Percentiles rank a stretch among this genome's conserved stretches.
Conservation (phyloP, 2,329 filamentous ascomycete species). For the Fusarium chuoi region DNA sequence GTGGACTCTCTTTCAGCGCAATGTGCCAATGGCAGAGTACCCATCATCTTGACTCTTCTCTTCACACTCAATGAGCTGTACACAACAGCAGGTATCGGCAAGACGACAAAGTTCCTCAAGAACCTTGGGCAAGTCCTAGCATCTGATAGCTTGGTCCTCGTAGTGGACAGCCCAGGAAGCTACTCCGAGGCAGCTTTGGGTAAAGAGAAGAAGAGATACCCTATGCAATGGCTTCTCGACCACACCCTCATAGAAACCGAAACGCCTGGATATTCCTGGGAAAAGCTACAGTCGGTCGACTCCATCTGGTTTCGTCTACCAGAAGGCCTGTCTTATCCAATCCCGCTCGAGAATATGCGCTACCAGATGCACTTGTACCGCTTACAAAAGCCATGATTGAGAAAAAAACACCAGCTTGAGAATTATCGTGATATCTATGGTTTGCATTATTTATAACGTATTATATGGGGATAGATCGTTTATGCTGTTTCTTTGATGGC, state of each 20-base stretch:
- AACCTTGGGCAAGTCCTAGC: slow-evolving; percentile 69
- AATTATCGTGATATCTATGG: slow-evolving; percentile 33
- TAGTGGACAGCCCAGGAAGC: slow-evolving; percentile 92
- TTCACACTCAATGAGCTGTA: slow-evolving; percentile 98
- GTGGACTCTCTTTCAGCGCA: slow-evolving; percentile 47
- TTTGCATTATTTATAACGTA: slow-evolving; percentile 21
- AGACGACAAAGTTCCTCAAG: slow-evolving; percentile 81
- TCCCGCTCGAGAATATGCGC: slow-evolving; percentile 92
- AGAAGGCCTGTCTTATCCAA: slow-evolving; percentile 77
- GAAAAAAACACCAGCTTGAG: not conserved
- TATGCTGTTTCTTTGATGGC: slow-evolving; percentile 21
- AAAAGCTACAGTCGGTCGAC: slow-evolving; percentile 78
- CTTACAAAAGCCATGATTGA: slow-evolving; percentile 40
- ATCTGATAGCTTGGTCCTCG: slow-evolving; percentile 75
- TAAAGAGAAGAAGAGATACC: slow-evolving; percentile 74
- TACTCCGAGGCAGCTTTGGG: slow-evolving; percentile 86
- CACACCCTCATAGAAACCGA: slow-evolving; percentile 72
- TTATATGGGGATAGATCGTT: slow-evolving; percentile 5
- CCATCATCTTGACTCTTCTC: slow-evolving; percentile 79
- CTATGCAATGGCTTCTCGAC: slow-evolving; percentile 93
- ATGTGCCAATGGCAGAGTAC: slow-evolving; percentile 44
- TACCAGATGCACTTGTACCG: slow-evolving; percentile 90
- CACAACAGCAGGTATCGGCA: slow-evolving; percentile 74
- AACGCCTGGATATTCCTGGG: slow-evolving; percentile 67
- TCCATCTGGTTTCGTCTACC: slow-evolving; percentile 86